Conservation (phyloP, 805 yeast species). For the Yamadazyma laniorum region DNA sequence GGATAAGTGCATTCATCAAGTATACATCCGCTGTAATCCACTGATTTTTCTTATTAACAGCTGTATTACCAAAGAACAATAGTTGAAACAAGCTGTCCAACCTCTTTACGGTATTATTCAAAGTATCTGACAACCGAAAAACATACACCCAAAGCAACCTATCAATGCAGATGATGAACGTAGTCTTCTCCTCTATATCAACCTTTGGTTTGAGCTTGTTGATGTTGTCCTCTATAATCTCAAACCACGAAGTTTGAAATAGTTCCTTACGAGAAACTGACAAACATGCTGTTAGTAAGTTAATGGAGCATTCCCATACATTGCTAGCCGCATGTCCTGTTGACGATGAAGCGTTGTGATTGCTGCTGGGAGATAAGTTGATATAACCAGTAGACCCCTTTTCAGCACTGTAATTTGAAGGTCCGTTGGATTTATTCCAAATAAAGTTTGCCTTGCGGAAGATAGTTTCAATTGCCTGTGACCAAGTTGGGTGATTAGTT, state of each 20-base stretch:
- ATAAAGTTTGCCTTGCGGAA: constrained; percentile 49
- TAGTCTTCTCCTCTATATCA: constrained; percentile 48
- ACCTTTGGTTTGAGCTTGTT: constrained; percentile 61
- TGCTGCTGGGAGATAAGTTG: constrained; percentile 13
- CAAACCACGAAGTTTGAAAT: constrained; percentile 71
- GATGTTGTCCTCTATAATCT: constrained; percentile 60
- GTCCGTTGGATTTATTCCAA: constrained; percentile 38
- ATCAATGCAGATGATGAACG: constrained; percentile 62
- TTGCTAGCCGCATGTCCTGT: constrained; percentile 12
- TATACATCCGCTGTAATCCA: constrained; percentile 72
- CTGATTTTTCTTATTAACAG: constrained; percentile 55
- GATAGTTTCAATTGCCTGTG: constrained; percentile 67
- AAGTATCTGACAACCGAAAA: constrained; percentile 81
- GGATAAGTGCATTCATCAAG: constrained; percentile 64
- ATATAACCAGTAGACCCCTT: constrained; percentile 7
- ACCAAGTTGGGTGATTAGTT: constrained; percentile 95
- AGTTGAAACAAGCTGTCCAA: constrained; percentile 62
- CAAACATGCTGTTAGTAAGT: constrained; percentile 67
- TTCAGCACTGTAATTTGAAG: constrained; percentile 4
- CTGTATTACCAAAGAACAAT: constrained; percentile 46
- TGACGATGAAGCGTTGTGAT: not conserved
- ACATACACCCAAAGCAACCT: constrained; percentile 87
- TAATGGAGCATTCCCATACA: constrained; percentile 67
- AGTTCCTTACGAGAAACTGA: constrained; percentile 78
- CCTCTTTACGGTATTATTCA: constrained; percentile 81